Base-by-base conservation (phyloP, 2,329 filamentous ascomycete genomes). In the Thermothelomyces thermophilus region DNA sequence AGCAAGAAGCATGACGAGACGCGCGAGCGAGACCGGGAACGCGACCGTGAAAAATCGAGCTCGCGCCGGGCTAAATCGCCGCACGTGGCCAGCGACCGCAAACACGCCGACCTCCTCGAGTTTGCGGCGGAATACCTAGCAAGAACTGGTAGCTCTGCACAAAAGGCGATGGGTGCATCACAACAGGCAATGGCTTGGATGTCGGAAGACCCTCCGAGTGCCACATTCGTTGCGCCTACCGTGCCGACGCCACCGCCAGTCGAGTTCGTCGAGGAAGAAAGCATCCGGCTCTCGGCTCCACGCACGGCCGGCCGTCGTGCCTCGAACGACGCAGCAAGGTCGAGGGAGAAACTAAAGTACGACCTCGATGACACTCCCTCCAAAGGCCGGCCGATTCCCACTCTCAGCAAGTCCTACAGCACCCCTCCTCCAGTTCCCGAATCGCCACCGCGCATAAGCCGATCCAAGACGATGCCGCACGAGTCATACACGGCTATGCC, bases 1-100 rank as follows among this genome's bases (percentile, higher is more conserved):
- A 60, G 56, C 54, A 65, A 60, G 54, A 66, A 65, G 48, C 54
- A 63, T 28, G 47, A 55, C 11, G 63, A 64, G 14, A 24, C 39
- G 11, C 54, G 57, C 26, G 60, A 58, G 22, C 51, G 52, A 17
- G 41, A 52, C 10, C 46, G 53, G n/a, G 51, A 53, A 1, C 44
- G 52, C 26, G 53, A 56, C 16, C 41, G 42, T 7, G 60, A 62
- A 11, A 61, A 60, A 37, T 60, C 60, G 20, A 52, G 48, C 30
- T 56, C 57, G 26, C 58, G 59, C 35, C 56, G 57, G 9, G 39
- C 50, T 28, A 55, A 50, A 31, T 56, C 57, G 7, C 57, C 56
- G 17, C 51, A 54, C 35, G 26, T 37, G 28, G 20, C 20, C 14
- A 37, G 20, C 24, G 51, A 54, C 10, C 33, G 26, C 20, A 54